These are phyloP conservation scores for Cordyceps tenuipes DNA, from an alignment of 2,329 filamentous ascomycete genomes.

Conservation along the genomic window DNA sequence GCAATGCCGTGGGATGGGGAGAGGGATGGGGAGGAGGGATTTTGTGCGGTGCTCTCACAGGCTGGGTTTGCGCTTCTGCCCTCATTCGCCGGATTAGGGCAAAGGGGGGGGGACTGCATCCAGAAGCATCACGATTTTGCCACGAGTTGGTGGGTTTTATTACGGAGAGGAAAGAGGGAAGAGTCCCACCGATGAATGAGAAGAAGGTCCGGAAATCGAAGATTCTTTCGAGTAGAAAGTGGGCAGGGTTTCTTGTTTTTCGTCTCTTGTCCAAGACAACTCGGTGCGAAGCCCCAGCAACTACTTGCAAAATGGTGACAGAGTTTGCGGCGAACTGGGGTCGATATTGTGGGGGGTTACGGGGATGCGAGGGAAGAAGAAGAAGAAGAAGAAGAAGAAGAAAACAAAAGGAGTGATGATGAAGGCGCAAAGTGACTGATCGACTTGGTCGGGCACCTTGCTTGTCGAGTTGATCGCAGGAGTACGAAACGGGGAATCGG, in stretches of 20 bases:
- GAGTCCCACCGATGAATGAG: not conserved
- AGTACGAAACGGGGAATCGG: not conserved
- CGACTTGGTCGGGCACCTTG: not conserved
- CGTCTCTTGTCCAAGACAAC: not conserved
- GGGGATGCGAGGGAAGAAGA: not conserved
- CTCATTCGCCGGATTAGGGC: not conserved
- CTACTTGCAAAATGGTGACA: constrained; percentile 15
- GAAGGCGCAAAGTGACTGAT: not conserved
- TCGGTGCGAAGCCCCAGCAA: too few relatives aligned
- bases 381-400: not conserved
- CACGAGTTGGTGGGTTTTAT: too few relatives aligned
- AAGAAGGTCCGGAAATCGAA: not conserved
- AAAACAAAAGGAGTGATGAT: not conserved
- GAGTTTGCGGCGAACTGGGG: constrained; percentile 13
- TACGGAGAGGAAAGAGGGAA: not conserved
- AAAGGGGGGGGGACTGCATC: not conserved
- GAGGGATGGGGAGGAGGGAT: too few relatives aligned
- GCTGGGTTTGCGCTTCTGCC: not conserved
- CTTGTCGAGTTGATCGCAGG: not conserved
- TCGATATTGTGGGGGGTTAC: constrained; percentile 2
- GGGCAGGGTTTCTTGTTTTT: not conserved
- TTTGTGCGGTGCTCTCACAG: not conserved
- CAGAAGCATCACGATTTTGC: not conserved
- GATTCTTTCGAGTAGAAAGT: not conserved
- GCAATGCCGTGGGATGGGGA: not conserved